Base-by-base conservation (phyloP, 164 flowering plant genomes). In the Pachysandra terminalis region DNA sequence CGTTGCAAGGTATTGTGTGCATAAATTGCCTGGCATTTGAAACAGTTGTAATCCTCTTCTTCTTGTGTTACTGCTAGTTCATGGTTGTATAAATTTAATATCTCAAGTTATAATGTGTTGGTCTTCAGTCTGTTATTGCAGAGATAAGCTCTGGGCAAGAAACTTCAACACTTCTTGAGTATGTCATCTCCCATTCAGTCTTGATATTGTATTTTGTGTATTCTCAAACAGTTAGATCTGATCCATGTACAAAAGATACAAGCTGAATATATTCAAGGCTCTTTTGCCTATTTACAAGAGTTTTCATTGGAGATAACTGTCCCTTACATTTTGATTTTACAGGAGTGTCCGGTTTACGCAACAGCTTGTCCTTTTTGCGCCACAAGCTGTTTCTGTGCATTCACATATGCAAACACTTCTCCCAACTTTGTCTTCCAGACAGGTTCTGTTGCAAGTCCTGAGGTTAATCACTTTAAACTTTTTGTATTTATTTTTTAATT, bases 341-440 rank as follows among this genome's bases (percentile, higher is more conserved):
- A 95, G 99, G 86, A 88, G 87, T 74, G 92, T 86, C 19, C 85
- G 98, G 41, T 93, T 96, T 73, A 93, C 97, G 3, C 99, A 96
- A 69, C 98, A 96, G 74, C 96, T 96, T 71, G 96, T 87, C 80
- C 85, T 96, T 68, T 96, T 96, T 83, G 99, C 99, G 13, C 96
- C 99, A 5, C 99, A 90, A 78, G 98, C 99, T 78, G 90, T 91
- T 72, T 84, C 97, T 63, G 89, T 92, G 67, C 97, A 87, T 73
- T 73, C 87, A 27, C 98, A 96, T 78, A 85, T 96, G 68, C 81
- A 85, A 70, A 83, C 81, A 73, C 91, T 96, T 79, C 87, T 89
- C 40, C 84, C 89, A 10, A 96, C 98, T 59, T 78, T 96, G 53
- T 83, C 90, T 49, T 90, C 99, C 55, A 86, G 90, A 88, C 99